Evolutionary conservation across 352 stramenopile genomes (phyloP), one percentile per base, ranked within the genome.

Genomic region (Phytophthora parvispora): DNA sequence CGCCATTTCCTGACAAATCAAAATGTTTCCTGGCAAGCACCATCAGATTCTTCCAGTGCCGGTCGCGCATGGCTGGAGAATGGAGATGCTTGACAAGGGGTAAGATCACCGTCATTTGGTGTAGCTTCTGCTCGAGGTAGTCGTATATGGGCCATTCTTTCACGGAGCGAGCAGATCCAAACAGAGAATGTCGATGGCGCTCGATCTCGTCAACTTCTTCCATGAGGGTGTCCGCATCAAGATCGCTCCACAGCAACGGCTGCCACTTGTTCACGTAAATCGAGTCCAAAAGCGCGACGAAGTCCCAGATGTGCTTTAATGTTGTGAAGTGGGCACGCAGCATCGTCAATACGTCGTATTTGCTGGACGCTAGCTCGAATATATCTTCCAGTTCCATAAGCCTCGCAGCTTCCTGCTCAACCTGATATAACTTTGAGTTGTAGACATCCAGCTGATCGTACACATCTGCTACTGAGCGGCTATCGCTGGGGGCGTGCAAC

Each of bases 121-220:
- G 89, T 60, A 99, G 82, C 32, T 89, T 90, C 56, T 98, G 84
- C 56, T 95, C 87, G 36, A 99, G 84, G 57, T 97, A 81, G 68
- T 90, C 88, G 72, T 98, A 99, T 15, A 99, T 89, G 38, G 94
- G 72, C 96, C 96, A 99, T n/a, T 95, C 90, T 51, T 98, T 98
- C 45, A 97, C 74, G 6, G 71, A 60, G 20, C 83, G 72, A 65
- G 88, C 45, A 47, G 66, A 80, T 64, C 66, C 83, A 72, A 77
- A 92, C 66, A 86, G 77, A 66, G 57, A 77, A 62, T 70, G 87
- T 25, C 72, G 97, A 64, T 69, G 71, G 10, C 75, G 77, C 38
- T 92, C 86, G 8, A 93, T 60, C 27, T 82, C 80, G 60, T 98
- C 97, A 7, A 98, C 97, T 72, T 98, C 78, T 51, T 92, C 89